A percentile compares a stretch with the other conserved stretches of the same genome.
Conservation (phyloP, 2,329 filamentous ascomycete species). For the Trichoderma atroviride region DNA sequence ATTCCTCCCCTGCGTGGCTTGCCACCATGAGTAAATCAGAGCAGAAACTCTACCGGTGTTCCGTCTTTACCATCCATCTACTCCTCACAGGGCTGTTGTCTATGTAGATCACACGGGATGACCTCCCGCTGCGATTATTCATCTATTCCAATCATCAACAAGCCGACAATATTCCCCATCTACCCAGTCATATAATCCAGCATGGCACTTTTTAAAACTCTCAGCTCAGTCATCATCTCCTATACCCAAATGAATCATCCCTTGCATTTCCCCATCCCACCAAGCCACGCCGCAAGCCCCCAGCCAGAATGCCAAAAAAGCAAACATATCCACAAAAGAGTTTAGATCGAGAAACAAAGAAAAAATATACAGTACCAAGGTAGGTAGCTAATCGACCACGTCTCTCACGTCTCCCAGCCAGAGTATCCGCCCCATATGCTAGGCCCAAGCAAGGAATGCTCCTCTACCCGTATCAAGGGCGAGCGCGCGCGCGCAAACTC, state of each 20-base stretch:
- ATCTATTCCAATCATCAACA: not conserved
- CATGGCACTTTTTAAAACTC: not conserved
- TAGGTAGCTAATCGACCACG: not conserved
- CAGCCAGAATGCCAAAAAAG: conserved; percentile 22
- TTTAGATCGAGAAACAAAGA: not conserved
- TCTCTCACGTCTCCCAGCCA: not conserved
- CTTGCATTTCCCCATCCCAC: not conserved
- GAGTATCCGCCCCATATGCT: conserved; percentile 4
- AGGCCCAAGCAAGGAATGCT: conserved; percentile 23
- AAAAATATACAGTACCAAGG: not conserved
- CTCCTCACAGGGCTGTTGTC: not conserved
- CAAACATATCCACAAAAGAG: not conserved
- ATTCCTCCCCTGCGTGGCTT: not conserved
- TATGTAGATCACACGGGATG: not conserved
- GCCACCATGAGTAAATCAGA: not conserved
- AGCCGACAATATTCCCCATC: not conserved
- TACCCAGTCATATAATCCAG: not conserved
- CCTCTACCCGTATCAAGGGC: conserved; percentile 26
- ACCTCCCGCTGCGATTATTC: not conserved
- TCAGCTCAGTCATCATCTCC: not conserved
- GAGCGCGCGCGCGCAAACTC: not conserved
- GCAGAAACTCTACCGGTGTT: not conserved
- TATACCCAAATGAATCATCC: not conserved
- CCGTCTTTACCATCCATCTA: not conserved
- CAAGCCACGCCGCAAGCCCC: conserved; percentile 1